A percentile compares a stretch with the other conserved stretches of the same genome.
Evolutionary conservation across 495 filamentous ascomycete species (phyloP).

Genomic region (Hyaloscypha finlandica): DNA sequence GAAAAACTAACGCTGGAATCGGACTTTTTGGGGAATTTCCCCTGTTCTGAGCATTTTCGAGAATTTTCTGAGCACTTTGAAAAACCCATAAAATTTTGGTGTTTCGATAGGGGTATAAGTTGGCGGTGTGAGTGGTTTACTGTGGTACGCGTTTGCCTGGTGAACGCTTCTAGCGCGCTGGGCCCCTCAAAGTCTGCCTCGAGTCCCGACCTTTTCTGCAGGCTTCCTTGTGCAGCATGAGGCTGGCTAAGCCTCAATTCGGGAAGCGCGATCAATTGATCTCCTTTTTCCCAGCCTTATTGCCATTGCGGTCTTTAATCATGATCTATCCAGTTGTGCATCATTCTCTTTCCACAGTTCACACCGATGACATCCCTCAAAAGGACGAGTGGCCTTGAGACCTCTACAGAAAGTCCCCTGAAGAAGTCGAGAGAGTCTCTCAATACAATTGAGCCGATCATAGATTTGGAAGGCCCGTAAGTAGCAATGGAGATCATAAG

Average conservation of each 20-base stretch:
- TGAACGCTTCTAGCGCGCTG: not conserved
- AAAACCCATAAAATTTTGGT: too few relatives aligned
- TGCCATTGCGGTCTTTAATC: not conserved
- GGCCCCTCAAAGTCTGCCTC: not conserved
- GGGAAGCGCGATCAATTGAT: not conserved
- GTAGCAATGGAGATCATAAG: not conserved
- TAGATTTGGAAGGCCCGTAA: slow-evolving; percentile 7
- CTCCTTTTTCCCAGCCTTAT: not conserved
- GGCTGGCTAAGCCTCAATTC: not conserved
- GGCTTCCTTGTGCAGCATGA: not conserved
- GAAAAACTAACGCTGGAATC: too few relatives aligned
- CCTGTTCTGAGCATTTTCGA: too few relatives aligned
- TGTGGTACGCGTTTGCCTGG: too few relatives aligned
- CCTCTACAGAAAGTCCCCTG: not conserved
- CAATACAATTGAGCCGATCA: not conserved
- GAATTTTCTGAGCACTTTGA: too few relatives aligned
- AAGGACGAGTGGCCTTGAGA: not conserved
- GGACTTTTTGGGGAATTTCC: too few relatives aligned
- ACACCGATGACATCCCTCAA: not conserved
- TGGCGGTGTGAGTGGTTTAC: too few relatives aligned
- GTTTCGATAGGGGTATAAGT: too few relatives aligned
- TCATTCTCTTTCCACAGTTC: not conserved
- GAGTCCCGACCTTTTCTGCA: not conserved
- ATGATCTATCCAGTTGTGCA: not conserved
- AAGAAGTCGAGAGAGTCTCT: not conserved